Evolutionary conservation across 108 stramenopile genomes (phyloP).

Genomic region (Fragilariopsis cylindrus): DNA sequence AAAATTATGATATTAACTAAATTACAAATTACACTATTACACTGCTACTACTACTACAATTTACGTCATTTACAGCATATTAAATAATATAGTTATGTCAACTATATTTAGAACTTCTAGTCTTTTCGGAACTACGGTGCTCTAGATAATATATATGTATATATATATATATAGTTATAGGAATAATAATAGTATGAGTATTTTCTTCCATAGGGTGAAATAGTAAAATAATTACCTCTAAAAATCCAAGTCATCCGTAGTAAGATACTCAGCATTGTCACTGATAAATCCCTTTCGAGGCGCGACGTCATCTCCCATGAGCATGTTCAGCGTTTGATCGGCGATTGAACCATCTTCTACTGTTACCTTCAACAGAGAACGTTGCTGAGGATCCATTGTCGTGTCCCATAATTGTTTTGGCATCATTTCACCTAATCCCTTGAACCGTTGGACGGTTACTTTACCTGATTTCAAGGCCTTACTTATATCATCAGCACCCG

Average conservation of each 20-base stretch:
- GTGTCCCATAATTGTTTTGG: constrained; percentile 94
- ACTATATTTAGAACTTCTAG: too few species aligned
- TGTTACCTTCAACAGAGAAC: constrained; percentile 83
- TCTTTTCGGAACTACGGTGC: too few species aligned
- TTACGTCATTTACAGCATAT: too few species aligned
- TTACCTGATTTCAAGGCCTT: constrained; percentile 53
- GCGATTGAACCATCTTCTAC: constrained; percentile 87
- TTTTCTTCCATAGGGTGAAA: too few species aligned
- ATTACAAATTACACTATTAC: too few species aligned
- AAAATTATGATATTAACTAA: too few species aligned
- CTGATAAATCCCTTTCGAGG: constrained; percentile 87
- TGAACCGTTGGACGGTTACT: constrained; percentile 74
- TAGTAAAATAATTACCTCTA: constrained; percentile 25
- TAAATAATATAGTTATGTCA: too few species aligned
- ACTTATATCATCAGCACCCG: constrained; percentile 1
- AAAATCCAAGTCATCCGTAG: constrained; percentile 84
- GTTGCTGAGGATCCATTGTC: constrained; percentile 89
- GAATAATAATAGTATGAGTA: too few species aligned
- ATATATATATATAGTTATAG: too few species aligned
- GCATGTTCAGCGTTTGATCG: constrained; percentile 77
- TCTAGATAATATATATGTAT: too few species aligned
- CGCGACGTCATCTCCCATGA: constrained; percentile 92
- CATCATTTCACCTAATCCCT: constrained; percentile 98
- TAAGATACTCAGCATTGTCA: constrained; percentile 69
- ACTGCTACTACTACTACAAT: too few species aligned